phyloP scores from a whole-genome alignment of 768 basidiomycete species.

The Mycena latifolia region DNA sequence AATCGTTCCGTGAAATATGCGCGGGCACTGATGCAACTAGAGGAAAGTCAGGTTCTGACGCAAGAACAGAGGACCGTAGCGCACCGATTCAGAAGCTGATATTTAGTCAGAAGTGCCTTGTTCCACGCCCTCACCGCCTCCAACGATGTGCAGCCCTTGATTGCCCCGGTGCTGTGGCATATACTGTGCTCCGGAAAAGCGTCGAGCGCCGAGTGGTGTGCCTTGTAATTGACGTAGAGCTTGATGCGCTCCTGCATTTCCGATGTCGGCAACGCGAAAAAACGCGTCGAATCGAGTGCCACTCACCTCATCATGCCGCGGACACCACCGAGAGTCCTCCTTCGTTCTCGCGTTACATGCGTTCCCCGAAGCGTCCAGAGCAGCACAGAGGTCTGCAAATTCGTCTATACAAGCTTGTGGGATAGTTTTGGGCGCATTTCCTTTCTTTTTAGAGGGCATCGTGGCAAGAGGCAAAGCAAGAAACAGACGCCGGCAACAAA shows the following conservation, averaged over 20 bases:
- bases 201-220: constrained; percentile 46
- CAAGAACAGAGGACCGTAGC: background rate
- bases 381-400: constrained; percentile 23
- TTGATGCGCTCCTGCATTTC: constrained; percentile 47
- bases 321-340: constrained; percentile 39
- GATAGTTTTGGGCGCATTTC: background rate
- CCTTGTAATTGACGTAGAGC: constrained; percentile 52
- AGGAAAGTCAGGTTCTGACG: background rate
- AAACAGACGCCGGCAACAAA: too few relatives aligned
- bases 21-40: constrained; percentile 53
- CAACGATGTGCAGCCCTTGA: constrained; percentile 46
- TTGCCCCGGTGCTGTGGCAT: constrained; percentile 38
- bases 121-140: constrained; percentile 49
- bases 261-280: constrained; percentile 10
- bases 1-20: constrained; percentile 54
- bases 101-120: constrained; percentile 45
- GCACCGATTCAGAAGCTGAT: constrained; percentile 48
- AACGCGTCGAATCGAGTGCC: constrained; percentile 13
- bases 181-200: constrained; percentile 42
- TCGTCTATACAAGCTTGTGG: background rate
- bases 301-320: constrained; percentile 45
- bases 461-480: constrained; percentile 1
- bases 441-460: constrained; percentile 27
- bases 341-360: constrained; percentile 26
- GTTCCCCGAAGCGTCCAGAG: constrained; percentile 25